Evolutionary conservation across 305 asterid species (phyloP), one percentile per base, ranked within the genome.

Genomic region (Euphrasia arctica): DNA sequence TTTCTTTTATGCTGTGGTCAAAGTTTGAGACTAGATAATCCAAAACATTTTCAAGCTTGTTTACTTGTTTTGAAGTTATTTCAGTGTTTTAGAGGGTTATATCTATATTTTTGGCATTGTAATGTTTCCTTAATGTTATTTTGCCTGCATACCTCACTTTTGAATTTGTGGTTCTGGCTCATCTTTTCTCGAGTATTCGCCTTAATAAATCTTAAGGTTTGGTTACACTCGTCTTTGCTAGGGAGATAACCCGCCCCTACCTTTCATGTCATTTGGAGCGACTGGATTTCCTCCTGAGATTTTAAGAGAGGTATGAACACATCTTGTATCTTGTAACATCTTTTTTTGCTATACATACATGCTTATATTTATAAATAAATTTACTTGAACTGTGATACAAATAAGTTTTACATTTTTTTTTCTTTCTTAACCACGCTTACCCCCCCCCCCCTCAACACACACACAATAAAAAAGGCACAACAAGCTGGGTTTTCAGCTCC

Each of bases 401-500:
- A 18, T 47, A 12, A 6, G 3, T 47, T 47, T n/a, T 47, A 15
- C 4, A 47, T n/a, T 18, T 4, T 11, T 11, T 25, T 18, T 18
- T 8, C 12, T 22, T 54, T 54, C 58, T 54, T 9, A 10, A 10
- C 14, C 12, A 14, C 50, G 0, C 12, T 11, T 4, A 2, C 4
- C 14, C 50, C 14, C n/a, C 12, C 12, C 50, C 50, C 50, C 50
- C 32, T 5, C 42, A 5, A 4, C 41, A 4, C 9, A 7, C 43
- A 1, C 43, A 1, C 43, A 39, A 8, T 15, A 59, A 79, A 78
- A 62, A 85, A 91, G 97, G 90, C 78, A 71, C 81, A 69, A 43
- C 72, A 67, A 74, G 97, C 96, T 77, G 97, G 97, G 68, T 91
- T 91, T 74, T 82, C 96, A 72, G 93, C 93, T 59, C 97, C 97